Percentiles rank a stretch among this genome's conserved stretches.
phyloP scores from a whole-genome alignment of 2,329 filamentous ascomycete species.

The Colletotrichum sp. region DNA sequence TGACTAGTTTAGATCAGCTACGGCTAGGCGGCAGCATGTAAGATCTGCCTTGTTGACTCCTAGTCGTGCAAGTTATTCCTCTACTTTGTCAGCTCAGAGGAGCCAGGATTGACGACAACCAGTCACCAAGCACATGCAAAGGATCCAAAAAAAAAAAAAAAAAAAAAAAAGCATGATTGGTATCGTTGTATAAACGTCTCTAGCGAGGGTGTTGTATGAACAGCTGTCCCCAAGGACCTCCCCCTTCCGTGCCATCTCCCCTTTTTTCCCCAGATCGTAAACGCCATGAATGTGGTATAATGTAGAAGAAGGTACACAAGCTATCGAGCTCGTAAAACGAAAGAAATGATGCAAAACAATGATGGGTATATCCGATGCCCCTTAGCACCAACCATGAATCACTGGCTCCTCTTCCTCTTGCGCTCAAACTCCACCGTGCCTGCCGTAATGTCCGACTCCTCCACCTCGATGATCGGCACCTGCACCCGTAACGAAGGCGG shows the following conservation, averaged over 20 bases:
- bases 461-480: conserved; percentile 17
- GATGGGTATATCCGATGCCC: conserved; percentile 12
- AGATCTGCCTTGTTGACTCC: background rate
- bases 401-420: conserved; percentile 26
- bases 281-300: conserved; percentile 9
- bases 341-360: background rate
- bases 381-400: background rate
- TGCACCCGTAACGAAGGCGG: background rate
- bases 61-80: background rate
- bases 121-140: background rate
- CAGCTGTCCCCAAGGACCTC: background rate
- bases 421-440: conserved; percentile 29
- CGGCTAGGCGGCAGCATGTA: background rate
- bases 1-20: background rate
- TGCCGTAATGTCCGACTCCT: conserved; percentile 26
- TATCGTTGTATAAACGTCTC: background rate
- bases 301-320: background rate
- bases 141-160: background rate
- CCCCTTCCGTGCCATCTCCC: background rate
- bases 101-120: background rate
- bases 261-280: background rate
- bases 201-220: background rate
- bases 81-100: background rate
- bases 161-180: background rate
- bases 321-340: background rate